Base-by-base conservation (phyloP, 768 basidiomycete genomes). In the Suillus weaverae region DNA sequence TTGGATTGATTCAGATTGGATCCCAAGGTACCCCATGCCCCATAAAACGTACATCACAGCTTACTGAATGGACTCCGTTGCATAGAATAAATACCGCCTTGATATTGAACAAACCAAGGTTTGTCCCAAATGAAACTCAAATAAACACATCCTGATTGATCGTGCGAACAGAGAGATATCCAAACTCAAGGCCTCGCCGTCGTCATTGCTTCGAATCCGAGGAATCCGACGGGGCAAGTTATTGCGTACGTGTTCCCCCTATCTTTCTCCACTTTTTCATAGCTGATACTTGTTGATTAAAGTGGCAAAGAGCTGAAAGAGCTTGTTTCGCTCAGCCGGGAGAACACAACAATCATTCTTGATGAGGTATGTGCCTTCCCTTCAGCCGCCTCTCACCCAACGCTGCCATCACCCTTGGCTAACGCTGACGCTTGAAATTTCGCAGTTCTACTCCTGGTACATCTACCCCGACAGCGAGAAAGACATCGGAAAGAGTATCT, bases 201-300 rank as follows among this genome's bases (percentile, higher is more conserved):
- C 59, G 84, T 97, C 63, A 80, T 96, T 51, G 91, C 94, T 0
- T 95, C 92, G 30, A 98, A 97, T 78, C 96, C 96, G n/a, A 88
- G 95, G 62, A 98, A 97, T 73, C 95, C 96, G 4, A 97, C 96
- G 1, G 95, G 96, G n/a, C 95, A 97, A 74, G 87, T 89, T 62
- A 85, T 87, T 67, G 84, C 83, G 88, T 92, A 70, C 30, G 77
- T 73, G 13, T 18, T 62, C 20, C 39, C 30, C 51, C 43, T 60
- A 13, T 38, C 44, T 48, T 62, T 4, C 41, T 44, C 38, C n/a
- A 20, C 39, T n/a, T 8, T 64, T 13, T 35, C 26, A 41, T 11
- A 41, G 5, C 54, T 77, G 60, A 69, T 38, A 30, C 38, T 35
- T 53, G n/a, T 55, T 11, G n/a, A 26, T 14, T 44, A 4, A 70